Conservation (phyloP, 441 rosid species). For the Bocquillonia castaneifolia region DNA sequence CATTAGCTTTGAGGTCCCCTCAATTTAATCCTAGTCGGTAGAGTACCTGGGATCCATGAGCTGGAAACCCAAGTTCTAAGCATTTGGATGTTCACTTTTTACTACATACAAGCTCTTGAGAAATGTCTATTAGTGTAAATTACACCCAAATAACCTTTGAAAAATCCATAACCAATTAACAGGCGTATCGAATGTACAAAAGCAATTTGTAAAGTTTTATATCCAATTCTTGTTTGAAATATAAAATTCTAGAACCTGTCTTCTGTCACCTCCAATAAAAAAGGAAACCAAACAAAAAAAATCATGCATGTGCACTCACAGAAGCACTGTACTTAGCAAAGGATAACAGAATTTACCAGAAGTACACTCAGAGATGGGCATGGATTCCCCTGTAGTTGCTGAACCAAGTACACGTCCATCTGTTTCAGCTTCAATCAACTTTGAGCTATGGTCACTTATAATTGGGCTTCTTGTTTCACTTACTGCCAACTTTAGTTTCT, state of each 20-base stretch:
- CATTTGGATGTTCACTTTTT: neutral
- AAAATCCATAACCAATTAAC: neutral
- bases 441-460: slow-evolving; percentile 24
- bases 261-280: neutral
- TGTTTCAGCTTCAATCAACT: slow-evolving; percentile 18
- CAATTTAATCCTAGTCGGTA: neutral
- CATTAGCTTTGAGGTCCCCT: neutral
- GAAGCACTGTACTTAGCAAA: neutral
- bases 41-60: neutral
- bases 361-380: slow-evolving; percentile 13
- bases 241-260: slow-evolving; percentile 4
- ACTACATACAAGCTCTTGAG: neutral
- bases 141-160: neutral
- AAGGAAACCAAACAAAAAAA: neutral
- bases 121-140: neutral
- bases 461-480: slow-evolving; percentile 14
- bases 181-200: neutral
- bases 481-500: slow-evolving; percentile 33
- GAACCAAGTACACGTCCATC: slow-evolving; percentile 28
- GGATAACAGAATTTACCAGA: slow-evolving; percentile 7
- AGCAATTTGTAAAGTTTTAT: slow-evolving; percentile 1
- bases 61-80: slow-evolving; percentile 3
- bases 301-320: neutral
- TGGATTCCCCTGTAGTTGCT: slow-evolving; percentile 23
- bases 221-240: neutral